Percentiles rank a stretch among this genome's conserved stretches.
Conservation (phyloP, 495 filamentous ascomycete genomes). For the Cetradonia linearis region DNA sequence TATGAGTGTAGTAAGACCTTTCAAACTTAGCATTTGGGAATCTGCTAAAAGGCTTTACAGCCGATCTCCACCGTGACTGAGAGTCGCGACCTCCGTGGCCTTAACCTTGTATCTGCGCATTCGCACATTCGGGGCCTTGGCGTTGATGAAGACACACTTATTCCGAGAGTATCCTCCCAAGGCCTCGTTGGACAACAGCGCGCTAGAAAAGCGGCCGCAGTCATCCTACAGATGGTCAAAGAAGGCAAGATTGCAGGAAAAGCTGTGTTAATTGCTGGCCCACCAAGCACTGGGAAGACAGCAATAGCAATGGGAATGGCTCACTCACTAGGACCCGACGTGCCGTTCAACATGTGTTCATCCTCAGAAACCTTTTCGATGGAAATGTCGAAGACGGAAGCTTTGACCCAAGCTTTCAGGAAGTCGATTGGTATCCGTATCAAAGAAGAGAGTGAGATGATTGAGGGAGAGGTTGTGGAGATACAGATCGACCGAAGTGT, state of each 20-base stretch:
- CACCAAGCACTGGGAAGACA: conserved; percentile 96
- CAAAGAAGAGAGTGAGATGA: conserved; percentile 97
- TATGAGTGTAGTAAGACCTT: conserved; percentile 10
- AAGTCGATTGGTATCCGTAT: conserved; percentile 95
- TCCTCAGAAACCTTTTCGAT: conserved; percentile 95
- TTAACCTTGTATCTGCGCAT: conserved; percentile 96
- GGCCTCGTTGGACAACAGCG: conserved; percentile 96
- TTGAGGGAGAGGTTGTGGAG: conserved; percentile 97
- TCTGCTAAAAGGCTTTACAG: conserved; percentile 32
- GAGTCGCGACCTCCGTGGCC: conserved; percentile 82
- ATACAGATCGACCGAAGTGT: conserved; percentile 98
- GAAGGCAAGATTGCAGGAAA: conserved; percentile 96
- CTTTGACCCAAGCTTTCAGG: conserved; percentile 92
- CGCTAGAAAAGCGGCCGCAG: conserved; percentile 87
- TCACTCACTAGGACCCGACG: conserved; percentile 83
- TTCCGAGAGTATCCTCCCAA: conserved; percentile 76
- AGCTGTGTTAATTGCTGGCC: conserved; percentile 89
- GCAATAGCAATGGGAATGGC: conserved; percentile 99
- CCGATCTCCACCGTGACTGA: conserved; percentile 88
- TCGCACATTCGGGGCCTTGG: conserved; percentile 95
- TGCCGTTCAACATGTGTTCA: conserved; percentile 91
- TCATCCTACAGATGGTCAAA: conserved; percentile 97
- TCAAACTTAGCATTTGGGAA: background rate
- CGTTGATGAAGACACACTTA: conserved; percentile 82
- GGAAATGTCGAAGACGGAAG: conserved; percentile 98